Evolutionary conservation across 140 eudicot species (phyloP), one percentile per base, ranked within the genome.

Genomic region (Ambrosia hybrid): DNA sequence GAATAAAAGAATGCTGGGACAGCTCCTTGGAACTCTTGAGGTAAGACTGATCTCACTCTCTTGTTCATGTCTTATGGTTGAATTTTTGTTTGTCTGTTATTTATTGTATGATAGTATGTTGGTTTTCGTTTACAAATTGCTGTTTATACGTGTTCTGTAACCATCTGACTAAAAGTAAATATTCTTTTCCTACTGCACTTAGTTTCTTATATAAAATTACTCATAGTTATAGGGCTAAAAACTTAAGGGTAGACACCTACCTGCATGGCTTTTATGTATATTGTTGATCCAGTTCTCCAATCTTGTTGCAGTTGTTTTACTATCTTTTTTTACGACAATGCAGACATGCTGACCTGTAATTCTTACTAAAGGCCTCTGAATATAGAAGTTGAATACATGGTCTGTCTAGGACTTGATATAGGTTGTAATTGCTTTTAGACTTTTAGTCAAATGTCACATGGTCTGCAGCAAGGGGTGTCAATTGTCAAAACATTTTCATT

Each of bases 1-100:
- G 82, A 94, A 94, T 73, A 83, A 75, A 71, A 84, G 99, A 80
- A 94, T 94, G 95, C 57, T 90, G 57, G 99, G 97, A 30, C 97
- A 88, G 79, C 97, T 94, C 11, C 85, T 94, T 21, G 99, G 99
- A 39, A 90, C 99, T 3, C 73, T 94, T 83, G 97, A 94, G 97
- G 99, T 94, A 80, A 15, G 37, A 13, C 43, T 11, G 33, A 68
- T 76, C 46, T 76, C 17, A 43, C 67, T 58, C 34, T 64, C 73
- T 75, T 21, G 5, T 64, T 37, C 48, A 51, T 55, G 46, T 56
- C 13, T 36, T 45, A 6, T 48, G 1, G 12, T 16, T 67, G 46
- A 43, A 5, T 63, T 0, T 3, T 12, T 1, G 16, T 43, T 53
- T 21, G 26, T 55, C 64, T 76, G 3, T 70, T 13, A 4, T 15